Percentiles rank a stretch among this genome's conserved stretches.
Conservation (phyloP, 2,329 filamentous ascomycete species). For the Cladophialophora yegresii region DNA sequence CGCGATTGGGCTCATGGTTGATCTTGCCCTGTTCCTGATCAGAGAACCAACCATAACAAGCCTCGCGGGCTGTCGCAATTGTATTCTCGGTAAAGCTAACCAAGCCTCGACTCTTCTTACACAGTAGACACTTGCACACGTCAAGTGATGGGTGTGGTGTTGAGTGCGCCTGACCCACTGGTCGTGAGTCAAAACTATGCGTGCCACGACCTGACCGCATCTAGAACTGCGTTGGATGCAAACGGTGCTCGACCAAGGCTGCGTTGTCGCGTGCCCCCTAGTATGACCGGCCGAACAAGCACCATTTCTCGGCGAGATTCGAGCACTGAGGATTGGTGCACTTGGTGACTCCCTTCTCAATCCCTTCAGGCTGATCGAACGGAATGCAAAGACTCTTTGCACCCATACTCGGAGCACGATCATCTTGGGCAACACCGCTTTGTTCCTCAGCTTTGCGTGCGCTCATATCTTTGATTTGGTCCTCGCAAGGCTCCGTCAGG, state of each 20-base stretch:
- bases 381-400: slow-evolving; percentile 77
- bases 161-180: neutral
- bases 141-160: neutral
- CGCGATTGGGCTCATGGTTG: slow-evolving; percentile 11
- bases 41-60: slow-evolving; percentile 7
- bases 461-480: slow-evolving; percentile 90
- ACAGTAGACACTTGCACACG: slow-evolving; percentile 12
- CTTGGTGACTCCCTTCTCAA: slow-evolving; percentile 79
- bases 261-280: slow-evolving; percentile 22
- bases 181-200: neutral
- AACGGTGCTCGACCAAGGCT: neutral
- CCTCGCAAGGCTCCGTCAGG: slow-evolving; percentile 79
- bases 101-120: slow-evolving; percentile 18
- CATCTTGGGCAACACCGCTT: slow-evolving; percentile 70
- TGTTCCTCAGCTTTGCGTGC: slow-evolving; percentile 66
- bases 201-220: neutral
- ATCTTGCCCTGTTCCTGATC: slow-evolving; percentile 25
- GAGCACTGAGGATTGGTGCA: slow-evolving; percentile 88
- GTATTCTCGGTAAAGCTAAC: slow-evolving; percentile 22
- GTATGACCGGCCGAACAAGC: slow-evolving; percentile 76
- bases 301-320: slow-evolving; percentile 76
- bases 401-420: slow-evolving; percentile 72
- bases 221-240: neutral
- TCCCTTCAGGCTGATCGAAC: slow-evolving; percentile 80
- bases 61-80: slow-evolving; percentile 5